Evolutionary conservation across 768 basidiomycete species (phyloP).

Genomic region (Termitomyces sp.): DNA sequence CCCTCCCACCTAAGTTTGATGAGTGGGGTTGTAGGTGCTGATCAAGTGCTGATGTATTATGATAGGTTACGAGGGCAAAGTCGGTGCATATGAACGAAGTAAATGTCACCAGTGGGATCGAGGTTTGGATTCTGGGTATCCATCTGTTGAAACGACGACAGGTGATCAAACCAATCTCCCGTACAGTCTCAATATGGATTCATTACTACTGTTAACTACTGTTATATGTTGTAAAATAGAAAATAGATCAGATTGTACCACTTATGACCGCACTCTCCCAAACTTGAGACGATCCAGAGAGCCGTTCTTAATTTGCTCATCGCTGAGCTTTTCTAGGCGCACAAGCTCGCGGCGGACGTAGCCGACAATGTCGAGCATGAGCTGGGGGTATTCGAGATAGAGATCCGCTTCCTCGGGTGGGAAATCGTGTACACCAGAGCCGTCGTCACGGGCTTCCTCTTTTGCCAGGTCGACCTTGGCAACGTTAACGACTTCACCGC

Average conservation of each 20-base stretch:
- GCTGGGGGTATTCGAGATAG: slow-evolving; percentile 70
- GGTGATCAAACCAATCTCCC: too few relatives aligned
- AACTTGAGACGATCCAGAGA: slow-evolving; percentile 36
- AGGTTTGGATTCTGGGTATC: too few relatives aligned
- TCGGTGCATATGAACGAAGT: too few relatives aligned
- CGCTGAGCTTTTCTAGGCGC: slow-evolving; percentile 54
- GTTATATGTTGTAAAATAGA: background rate
- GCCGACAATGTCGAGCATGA: slow-evolving; percentile 64
- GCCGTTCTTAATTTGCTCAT: slow-evolving; percentile 39
- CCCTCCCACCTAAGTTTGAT: too few relatives aligned
- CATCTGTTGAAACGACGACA: background rate
- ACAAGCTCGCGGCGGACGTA: slow-evolving; percentile 73
- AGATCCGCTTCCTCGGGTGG: slow-evolving; percentile 52
- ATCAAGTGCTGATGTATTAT: too few relatives aligned
- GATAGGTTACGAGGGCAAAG: too few relatives aligned
- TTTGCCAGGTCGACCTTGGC: slow-evolving; percentile 52
- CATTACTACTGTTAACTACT: background rate
- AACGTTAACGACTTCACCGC: slow-evolving; percentile 59
- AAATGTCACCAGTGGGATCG: too few relatives aligned
- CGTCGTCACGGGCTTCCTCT: slow-evolving; percentile 62
- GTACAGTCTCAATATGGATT: background rate
- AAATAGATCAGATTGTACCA: background rate
- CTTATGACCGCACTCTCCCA: slow-evolving; percentile 22
- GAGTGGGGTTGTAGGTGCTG: too few relatives aligned
- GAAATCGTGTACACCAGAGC: slow-evolving; percentile 73